Conservation (phyloP, 1,284 basidiomycete species). For the Veloporphyrellus conicus region DNA sequence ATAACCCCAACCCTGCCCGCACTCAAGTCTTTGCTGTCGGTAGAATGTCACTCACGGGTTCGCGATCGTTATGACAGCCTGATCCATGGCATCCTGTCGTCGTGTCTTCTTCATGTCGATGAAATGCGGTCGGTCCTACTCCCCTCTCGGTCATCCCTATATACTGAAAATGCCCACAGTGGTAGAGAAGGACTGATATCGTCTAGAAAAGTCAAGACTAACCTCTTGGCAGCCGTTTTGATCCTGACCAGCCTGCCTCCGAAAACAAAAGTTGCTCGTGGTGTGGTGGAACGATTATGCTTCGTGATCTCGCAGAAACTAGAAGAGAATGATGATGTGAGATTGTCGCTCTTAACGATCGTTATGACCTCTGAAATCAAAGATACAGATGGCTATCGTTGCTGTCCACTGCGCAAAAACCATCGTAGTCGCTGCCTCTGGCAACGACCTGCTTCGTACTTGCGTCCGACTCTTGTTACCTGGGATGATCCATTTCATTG, state of each 20-base stretch:
- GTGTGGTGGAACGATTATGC: conserved; percentile 80
- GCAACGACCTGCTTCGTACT: conserved; percentile 65
- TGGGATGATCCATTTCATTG: conserved; percentile 74
- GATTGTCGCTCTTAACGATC: conserved; percentile 13
- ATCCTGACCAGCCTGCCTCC: conserved; percentile 78
- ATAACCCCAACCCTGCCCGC: conserved; percentile 75
- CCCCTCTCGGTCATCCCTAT: background rate
- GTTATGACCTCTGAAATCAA: conserved; percentile 18
- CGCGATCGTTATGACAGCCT: conserved; percentile 53
- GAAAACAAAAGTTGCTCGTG: conserved; percentile 64
- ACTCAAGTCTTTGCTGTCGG: conserved; percentile 70
- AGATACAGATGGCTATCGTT: conserved; percentile 65
- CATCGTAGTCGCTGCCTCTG: conserved; percentile 58
- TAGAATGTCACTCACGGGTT: conserved; percentile 38
- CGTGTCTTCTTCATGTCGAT: conserved; percentile 82
- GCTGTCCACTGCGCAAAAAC: conserved; percentile 88
- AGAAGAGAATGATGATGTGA: conserved; percentile 64
- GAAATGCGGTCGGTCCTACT: conserved; percentile 72
- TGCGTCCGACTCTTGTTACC: conserved; percentile 75
- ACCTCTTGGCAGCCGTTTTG: conserved; percentile 82
- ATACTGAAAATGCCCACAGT: conserved; percentile 38
- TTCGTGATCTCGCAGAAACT: conserved; percentile 80
- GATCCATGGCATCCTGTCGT: conserved; percentile 82
- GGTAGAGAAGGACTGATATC: conserved; percentile 76
- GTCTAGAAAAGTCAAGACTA: conserved; percentile 84